A percentile compares a stretch with the other conserved stretches of the same genome.
These are phyloP conservation scores for Ailanthus altissimus DNA, from an alignment of 345 rosid species.

Conservation along the genomic window DNA sequence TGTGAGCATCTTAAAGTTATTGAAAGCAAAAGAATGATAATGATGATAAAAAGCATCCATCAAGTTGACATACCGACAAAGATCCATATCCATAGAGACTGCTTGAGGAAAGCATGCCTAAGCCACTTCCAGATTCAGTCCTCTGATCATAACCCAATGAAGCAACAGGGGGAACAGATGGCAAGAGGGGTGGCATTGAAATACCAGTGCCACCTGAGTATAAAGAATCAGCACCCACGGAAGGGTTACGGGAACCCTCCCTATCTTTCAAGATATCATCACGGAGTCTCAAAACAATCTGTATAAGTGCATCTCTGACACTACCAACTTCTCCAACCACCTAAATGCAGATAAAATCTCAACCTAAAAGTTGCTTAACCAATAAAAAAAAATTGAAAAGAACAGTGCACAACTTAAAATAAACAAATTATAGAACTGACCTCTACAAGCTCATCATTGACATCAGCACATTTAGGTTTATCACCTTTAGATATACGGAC, in stretches of 20 bases:
- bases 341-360: constrained; percentile 38
- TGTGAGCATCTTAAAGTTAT: background rate
- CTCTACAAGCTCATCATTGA: constrained; percentile 84
- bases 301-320: constrained; percentile 91
- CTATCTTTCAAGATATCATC: constrained; percentile 80
- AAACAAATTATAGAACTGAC: constrained; percentile 32
- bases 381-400: constrained; percentile 27
- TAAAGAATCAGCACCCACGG: constrained; percentile 56
- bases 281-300: constrained; percentile 86
- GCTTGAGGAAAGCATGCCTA: constrained; percentile 68
- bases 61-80: constrained; percentile 51
- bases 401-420: background rate
- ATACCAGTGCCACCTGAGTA: constrained; percentile 54
- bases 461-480: constrained; percentile 70
- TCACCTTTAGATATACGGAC: constrained; percentile 75
- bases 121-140: constrained; percentile 58
- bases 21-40: background rate
- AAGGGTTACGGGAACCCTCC: constrained; percentile 51
- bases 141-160: constrained; percentile 76
- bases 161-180: constrained; percentile 68
- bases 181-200: constrained; percentile 60
- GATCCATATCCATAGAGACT: constrained; percentile 80
- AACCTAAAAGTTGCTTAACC: background rate
- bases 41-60: background rate
- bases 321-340: constrained; percentile 66